These are phyloP conservation scores for Pythium inflatum DNA, from an alignment of 352 stramenopile species.

Conservation along the genomic window DNA sequence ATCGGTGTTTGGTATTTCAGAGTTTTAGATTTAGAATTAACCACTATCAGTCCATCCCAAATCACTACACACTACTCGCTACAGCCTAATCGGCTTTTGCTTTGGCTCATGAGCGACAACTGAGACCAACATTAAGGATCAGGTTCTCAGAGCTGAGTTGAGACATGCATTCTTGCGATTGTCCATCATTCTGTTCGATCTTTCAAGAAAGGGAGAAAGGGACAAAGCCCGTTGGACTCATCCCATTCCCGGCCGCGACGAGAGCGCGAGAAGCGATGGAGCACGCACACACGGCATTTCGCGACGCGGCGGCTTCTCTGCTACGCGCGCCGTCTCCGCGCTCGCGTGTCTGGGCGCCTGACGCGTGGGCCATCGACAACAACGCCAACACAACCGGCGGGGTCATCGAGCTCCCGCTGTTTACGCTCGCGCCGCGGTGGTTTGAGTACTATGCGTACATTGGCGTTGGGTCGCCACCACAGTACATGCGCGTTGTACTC, in stretches of 20 bases:
- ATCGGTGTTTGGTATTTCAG: too few relatives aligned
- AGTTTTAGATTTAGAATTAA: too few relatives aligned
- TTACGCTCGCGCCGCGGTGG: conserved; percentile 22
- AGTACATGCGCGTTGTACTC: conserved; percentile 26
- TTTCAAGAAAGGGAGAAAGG: background rate
- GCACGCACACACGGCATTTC: conserved; percentile 3
- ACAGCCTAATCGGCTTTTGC: too few relatives aligned
- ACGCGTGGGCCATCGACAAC: background rate
- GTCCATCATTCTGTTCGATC: conserved; percentile 6
- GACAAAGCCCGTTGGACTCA: conserved; percentile 7
- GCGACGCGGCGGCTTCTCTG: conserved; percentile 12
- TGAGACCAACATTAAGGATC: too few relatives aligned
- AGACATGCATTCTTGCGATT: background rate
- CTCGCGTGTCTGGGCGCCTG: conserved; percentile 3
- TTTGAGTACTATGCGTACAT: conserved; percentile 31
- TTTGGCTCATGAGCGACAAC: too few relatives aligned
- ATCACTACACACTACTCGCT: too few relatives aligned
- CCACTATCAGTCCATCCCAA: too few relatives aligned
- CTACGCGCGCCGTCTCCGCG: background rate
- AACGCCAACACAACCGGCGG: background rate
- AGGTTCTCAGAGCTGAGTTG: background rate
- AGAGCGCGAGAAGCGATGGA: conserved; percentile 5
- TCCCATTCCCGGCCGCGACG: background rate
- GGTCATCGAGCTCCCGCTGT: conserved; percentile 25
- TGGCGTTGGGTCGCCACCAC: conserved; percentile 20